Conservation (phyloP, 1,284 basidiomycete genomes). For the Fomitopsis pinicola region DNA sequence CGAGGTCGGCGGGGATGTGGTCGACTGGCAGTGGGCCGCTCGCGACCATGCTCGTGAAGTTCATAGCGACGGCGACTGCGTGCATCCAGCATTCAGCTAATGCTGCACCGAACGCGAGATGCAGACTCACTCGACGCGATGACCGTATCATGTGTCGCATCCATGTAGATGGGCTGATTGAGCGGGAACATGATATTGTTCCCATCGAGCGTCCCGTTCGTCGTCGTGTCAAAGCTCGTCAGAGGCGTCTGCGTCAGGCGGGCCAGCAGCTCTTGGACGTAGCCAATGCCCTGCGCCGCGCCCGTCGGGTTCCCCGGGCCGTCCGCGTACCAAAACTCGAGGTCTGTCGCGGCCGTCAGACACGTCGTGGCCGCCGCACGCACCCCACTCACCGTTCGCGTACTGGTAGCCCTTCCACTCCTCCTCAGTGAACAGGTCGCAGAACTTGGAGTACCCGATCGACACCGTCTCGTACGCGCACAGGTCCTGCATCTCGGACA, state of each 20-base stretch:
- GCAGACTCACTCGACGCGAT: slow-evolving; percentile 33
- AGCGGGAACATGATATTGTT: slow-evolving; percentile 55
- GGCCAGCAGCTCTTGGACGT: slow-evolving; percentile 52
- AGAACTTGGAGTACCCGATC: slow-evolving; percentile 52
- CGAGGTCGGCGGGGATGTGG: slow-evolving; percentile 52
- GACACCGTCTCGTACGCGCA: slow-evolving; percentile 69
- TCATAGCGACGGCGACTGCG: slow-evolving; percentile 52
- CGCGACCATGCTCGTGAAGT: slow-evolving; percentile 54
- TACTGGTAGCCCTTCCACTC: slow-evolving; percentile 69
- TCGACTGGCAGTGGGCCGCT: slow-evolving; percentile 53
- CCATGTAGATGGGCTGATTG: slow-evolving; percentile 54
- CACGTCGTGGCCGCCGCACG: not conserved
- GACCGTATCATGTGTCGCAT: slow-evolving; percentile 48
- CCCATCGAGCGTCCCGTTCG: slow-evolving; percentile 53
- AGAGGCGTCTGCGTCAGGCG: slow-evolving; percentile 47
- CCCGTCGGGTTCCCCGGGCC: slow-evolving; percentile 51
- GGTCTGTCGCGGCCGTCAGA: slow-evolving; percentile 11
- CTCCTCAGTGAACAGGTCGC: slow-evolving; percentile 57
- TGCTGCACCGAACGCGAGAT: not conserved
- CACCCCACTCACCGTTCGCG: slow-evolving; percentile 28
- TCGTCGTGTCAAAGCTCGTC: slow-evolving; percentile 45
- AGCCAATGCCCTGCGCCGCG: slow-evolving; percentile 61
- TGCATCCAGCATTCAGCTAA: not conserved
- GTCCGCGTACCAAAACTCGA: slow-evolving; percentile 49
- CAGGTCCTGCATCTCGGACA: slow-evolving; percentile 44